phyloP scores from a whole-genome alignment of 2,329 filamentous ascomycete genomes.

The Didymella lethalis region DNA sequence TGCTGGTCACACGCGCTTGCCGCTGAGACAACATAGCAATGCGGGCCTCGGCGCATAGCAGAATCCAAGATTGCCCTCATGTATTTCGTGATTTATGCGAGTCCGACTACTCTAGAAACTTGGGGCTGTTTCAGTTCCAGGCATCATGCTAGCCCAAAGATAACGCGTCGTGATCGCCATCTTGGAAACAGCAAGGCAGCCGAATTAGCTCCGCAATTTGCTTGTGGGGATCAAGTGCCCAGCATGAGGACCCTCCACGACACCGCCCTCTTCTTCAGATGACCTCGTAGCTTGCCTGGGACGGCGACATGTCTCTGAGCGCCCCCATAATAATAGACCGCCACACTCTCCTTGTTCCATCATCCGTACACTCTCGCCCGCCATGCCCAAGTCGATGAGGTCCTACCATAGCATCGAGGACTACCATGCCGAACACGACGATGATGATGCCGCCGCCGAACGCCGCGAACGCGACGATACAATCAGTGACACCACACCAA shows the following conservation, averaged over 20 bases:
- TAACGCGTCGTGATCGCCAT: slow-evolving; percentile 17
- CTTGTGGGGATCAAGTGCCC: slow-evolving; percentile 20
- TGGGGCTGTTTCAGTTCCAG: background rate
- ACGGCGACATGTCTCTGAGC: slow-evolving; percentile 17
- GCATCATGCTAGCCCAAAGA: background rate
- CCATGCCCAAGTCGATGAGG: slow-evolving; percentile 48
- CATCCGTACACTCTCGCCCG: slow-evolving; percentile 19
- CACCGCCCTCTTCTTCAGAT: slow-evolving; percentile 38
- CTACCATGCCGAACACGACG: slow-evolving; percentile 47
- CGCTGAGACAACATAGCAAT: slow-evolving; percentile 16
- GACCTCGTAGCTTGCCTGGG: slow-evolving; percentile 29
- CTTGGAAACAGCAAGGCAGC: slow-evolving; percentile 14
- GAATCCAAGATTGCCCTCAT: background rate
- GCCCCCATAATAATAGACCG: slow-evolving; percentile 23
- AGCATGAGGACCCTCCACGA: slow-evolving; percentile 29
- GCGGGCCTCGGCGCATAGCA: slow-evolving; percentile 17
- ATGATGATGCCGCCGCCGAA: slow-evolving; percentile 43
- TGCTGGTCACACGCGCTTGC: slow-evolving; percentile 21
- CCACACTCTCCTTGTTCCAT: slow-evolving; percentile 15
- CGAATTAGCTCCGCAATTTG: slow-evolving; percentile 15
- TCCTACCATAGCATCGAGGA: slow-evolving; percentile 48
- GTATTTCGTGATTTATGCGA: background rate
- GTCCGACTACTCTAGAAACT: background rate
- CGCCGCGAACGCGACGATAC: slow-evolving; percentile 43
- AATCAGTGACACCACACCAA: slow-evolving; percentile 45